Base-by-base conservation (phyloP, 164 flowering plant species). In the Cinnamomum micranthum region DNA sequence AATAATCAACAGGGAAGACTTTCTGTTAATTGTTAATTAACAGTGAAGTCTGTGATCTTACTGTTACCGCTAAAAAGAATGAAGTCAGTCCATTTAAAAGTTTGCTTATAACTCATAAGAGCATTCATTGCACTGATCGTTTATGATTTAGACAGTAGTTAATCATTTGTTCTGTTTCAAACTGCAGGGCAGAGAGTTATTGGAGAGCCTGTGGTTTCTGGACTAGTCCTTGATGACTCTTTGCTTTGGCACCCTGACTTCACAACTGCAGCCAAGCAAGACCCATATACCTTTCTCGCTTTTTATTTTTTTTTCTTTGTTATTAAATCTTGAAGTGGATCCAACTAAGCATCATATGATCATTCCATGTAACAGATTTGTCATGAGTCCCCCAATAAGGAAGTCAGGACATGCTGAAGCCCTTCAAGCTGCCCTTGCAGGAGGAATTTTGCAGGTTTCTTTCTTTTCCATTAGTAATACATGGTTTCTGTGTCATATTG, bases 351-450 rank as follows among this genome's bases (percentile, higher is more conserved):
- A 50, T 77, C 33, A 19, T 71, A 31, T 47, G 41, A 51, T 50
- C 17, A 72, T 74, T 58, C 64, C 51, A 64, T 82, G 69, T 83
- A 80, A 74, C 86, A 96, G 99, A 91, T 96, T 81, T 88, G 98
- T 94, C 51, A 94, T 96, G 97, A 96, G 99, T 74, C 99, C 98
- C 50, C 99, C 99, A 47, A 89, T 96, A 28, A 87, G 99, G 79
- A 84, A 85, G 84, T 55, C 88, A 17, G 99, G 98, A 77, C 99
- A 96, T 83, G 86, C 79, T 75, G 90, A 86, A 78, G 94, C 94
- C 68, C 97, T 96, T 77, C 94, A 88, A 82, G 94, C 87, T 75
- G 98, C 98, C 68, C 91, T 94, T 74, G 86, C 99, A 71, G 76
- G 85, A 3, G 98, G 98, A 77, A 77, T 88, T 78, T 78, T 93